Conservation (phyloP, 495 filamentous ascomycete species). For the Penicillium robsamsonii region DNA sequence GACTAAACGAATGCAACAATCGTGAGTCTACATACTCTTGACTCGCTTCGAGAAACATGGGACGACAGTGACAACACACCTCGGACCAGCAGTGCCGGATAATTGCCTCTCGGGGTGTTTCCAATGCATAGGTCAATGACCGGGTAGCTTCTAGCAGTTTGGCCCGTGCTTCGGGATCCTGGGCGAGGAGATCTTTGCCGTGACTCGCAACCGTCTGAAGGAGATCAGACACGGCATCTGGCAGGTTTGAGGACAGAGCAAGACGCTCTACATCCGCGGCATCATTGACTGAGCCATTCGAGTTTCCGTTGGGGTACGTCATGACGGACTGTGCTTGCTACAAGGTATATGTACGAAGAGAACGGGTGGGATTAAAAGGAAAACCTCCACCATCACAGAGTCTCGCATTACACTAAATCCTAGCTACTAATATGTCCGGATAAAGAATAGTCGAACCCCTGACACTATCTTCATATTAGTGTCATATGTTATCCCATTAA, state of each 20-base stretch:
- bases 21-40: background rate
- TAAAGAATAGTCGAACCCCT: background rate
- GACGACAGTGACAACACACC: slow-evolving; percentile 2
- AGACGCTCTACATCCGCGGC: background rate
- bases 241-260: background rate
- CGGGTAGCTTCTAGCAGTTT: slow-evolving; percentile 16
- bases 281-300: background rate
- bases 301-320: background rate
- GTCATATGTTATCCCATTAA: background rate
- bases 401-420: background rate
- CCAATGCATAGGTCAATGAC: slow-evolving; percentile 19
- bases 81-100: slow-evolving; percentile 29
- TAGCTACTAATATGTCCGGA: background rate
- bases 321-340: background rate
- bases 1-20: background rate
- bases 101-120: slow-evolving; percentile 28
- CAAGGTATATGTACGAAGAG: background rate
- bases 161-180: background rate
- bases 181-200: background rate
- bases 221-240: background rate
- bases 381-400: background rate
- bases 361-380: background rate
- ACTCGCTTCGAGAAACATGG: no score
- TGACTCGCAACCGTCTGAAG: background rate
- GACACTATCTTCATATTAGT: background rate